Base-by-base conservation (phyloP, 371 early-diverging fungal species). In the Amoeboaphelidium protococcarum region DNA sequence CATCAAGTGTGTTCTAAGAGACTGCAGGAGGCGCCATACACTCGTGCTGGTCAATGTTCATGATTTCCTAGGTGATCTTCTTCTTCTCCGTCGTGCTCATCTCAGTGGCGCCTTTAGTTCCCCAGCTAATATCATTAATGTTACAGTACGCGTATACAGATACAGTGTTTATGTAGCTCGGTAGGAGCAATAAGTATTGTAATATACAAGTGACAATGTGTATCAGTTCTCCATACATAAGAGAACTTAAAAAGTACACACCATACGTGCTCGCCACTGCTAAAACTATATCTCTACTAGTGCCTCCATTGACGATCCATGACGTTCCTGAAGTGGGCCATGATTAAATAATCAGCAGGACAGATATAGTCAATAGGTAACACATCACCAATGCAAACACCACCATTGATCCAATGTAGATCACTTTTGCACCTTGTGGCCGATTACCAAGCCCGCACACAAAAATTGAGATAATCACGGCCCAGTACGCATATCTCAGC, bases 81-180 rank as follows among this genome's bases (percentile, higher is more conserved):
- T 31, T 31, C 16, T 31, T 16, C 16, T 10, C 10, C 16, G 10
- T 16, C 6, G 37, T 31, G 16, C 10, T 10, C 16, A 16, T 16
- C 6, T 6, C 37, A 31, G 37, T 76, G 51, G 76, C 85, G 51
- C 88, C 87, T 66, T 87, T 87, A 26, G 90, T 89, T 41, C 90
- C 90, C 90, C 90, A 89, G 1, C 80, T 68, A 46, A 88, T 83
- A 58, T 89, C 37, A 31, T 31, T 80, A 0, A 77, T 79, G 60
- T 84, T 82, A 54, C 85, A 82, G 59, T 80, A 91, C 0, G 91
- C 87, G 50, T 88, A 90, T 1, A 87, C 80, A 63, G 73, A 82
- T 49, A 89, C 56, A 45, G 87, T 80, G 56, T 88, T 90, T 55
- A 82, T 68, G 52, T 75, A 86, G 23, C 78, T 74, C 3, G 87